Evolutionary conservation across 2,329 filamentous ascomycete species (phyloP), one percentile per base, ranked within the genome.

Genomic region (Aspergillus sp.): DNA sequence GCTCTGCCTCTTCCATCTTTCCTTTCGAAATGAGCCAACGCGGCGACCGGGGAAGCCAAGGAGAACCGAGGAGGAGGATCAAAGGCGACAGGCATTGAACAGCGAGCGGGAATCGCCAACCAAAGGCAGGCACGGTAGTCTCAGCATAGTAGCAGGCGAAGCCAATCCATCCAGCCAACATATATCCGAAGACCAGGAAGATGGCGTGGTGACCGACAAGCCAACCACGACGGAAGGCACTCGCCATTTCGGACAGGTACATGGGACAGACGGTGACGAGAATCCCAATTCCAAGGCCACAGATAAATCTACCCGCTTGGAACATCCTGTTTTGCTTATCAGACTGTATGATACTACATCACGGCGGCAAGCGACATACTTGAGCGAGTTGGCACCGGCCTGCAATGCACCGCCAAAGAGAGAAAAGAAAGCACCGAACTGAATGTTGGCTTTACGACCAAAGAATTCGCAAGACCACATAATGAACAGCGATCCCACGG

Each of bases 1-100:
- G 45, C 59, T 68, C 73, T 0, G 76, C 76, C 49, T 78, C 72
- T 1, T 74, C 70, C 1, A 62, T 55, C 10, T 65, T 65, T 0
- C 73, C 75, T 49, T 75, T 72, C 0, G 69, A 69, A 35, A 78
- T 64, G 10, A 78, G 60, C 76, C 76, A 79, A 7, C 75, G 64
- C 0, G 76, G 75, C 0, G 75, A 78, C 27, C 64, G 61, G 10
- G 73, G 73, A 4, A 76, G 62, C 66, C 68, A 74, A 6, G 65
- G 60, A 2, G 69, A 71, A 1, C 68, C 70, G 4, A 64, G 9
- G 1, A 74, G 61, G 22, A 76, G 57, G 10, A 74, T 58, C 15
- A 72, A 44, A 1, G 72, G 68, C 1, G 63, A 61, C 5, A 75
- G 46, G 27, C 65, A 65, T 43, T 73, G 70, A 32, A 75, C 59